These are phyloP conservation scores for Dendrothele bispora DNA, from an alignment of 768 basidiomycete species.

Conservation along the genomic window DNA sequence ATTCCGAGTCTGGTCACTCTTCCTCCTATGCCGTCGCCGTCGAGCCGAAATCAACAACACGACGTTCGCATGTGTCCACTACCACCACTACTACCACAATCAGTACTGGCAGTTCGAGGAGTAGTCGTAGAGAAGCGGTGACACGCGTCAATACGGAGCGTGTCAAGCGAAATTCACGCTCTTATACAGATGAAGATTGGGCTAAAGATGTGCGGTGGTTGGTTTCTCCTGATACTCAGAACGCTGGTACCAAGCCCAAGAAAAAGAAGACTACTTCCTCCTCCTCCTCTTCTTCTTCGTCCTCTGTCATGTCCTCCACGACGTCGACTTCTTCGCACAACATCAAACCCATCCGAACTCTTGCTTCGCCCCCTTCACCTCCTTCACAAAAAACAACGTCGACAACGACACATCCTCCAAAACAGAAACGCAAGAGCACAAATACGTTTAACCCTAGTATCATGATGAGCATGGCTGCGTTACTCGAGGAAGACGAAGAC, in stretches of 20 bases:
- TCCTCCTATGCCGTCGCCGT: too few species aligned
- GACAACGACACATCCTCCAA: too few species aligned
- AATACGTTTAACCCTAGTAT: slow-evolving; percentile 38
- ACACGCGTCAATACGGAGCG: slow-evolving; percentile 16
- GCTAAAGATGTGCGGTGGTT: slow-evolving; percentile 70
- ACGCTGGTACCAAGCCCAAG: neutral
- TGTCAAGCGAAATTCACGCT: slow-evolving; percentile 22
- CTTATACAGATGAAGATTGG: slow-evolving; percentile 62
- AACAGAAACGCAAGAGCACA: slow-evolving; percentile 18
- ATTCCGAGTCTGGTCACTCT: slow-evolving; percentile 28
- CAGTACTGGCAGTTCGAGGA: slow-evolving; percentile 7
- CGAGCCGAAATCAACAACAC: slow-evolving; percentile 6
- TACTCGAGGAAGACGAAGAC: slow-evolving; percentile 56
- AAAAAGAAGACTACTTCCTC: slow-evolving; percentile 10
- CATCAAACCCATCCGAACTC: slow-evolving; percentile 9
- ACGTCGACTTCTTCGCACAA: slow-evolving; percentile 17
- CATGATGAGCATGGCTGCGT: slow-evolving; percentile 52
- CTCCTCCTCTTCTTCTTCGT: slow-evolving; percentile 18
- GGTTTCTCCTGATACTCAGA: slow-evolving; percentile 20
- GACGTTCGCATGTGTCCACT: slow-evolving; percentile 14
- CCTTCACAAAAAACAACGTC: too few species aligned
- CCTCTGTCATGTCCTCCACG: slow-evolving; percentile 9
- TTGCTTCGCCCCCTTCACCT: neutral
- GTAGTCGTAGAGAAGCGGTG: slow-evolving; percentile 13
- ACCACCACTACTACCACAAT: too few species aligned